phyloP scores from a whole-genome alignment of 78 protist species.

The Speleostelium caveatum region DNA sequence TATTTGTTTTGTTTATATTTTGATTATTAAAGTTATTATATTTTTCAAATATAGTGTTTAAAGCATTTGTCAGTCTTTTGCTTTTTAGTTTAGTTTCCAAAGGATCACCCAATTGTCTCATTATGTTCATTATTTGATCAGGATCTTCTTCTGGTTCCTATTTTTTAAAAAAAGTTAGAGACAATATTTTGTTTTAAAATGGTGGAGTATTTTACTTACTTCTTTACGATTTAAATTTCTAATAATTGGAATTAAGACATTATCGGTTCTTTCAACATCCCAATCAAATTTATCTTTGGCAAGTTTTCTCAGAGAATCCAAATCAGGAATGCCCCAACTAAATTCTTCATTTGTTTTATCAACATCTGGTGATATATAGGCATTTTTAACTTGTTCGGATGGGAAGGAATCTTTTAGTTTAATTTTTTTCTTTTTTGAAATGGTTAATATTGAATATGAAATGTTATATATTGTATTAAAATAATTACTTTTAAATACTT shows the following conservation, averaged over 20 bases:
- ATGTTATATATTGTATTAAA: too few relatives aligned
- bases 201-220: background rate
- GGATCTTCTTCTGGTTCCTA: too few relatives aligned
- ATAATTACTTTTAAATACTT: background rate
- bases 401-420: conserved; percentile 37
- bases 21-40: conserved; percentile 3
- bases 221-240: background rate
- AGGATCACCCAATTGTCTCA: background rate
- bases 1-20: background rate
- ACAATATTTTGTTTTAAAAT: background rate
- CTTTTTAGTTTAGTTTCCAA: conserved; percentile 45
- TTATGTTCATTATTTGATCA: background rate
- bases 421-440: background rate
- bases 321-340: conserved; percentile 34
- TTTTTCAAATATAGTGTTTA: background rate
- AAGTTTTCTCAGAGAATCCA: background rate
- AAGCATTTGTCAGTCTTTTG: conserved; percentile 33
- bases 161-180: too few relatives aligned
- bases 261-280: conserved; percentile 4
- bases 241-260: background rate
- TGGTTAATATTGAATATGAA: too few relatives aligned
- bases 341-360: conserved; percentile 22
- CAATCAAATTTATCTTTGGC: conserved; percentile 58
- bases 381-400: conserved; percentile 33
- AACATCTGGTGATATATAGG: conserved; percentile 46